phyloP scores from a whole-genome alignment of 116 monocot genomes.

The Zostera marina region DNA sequence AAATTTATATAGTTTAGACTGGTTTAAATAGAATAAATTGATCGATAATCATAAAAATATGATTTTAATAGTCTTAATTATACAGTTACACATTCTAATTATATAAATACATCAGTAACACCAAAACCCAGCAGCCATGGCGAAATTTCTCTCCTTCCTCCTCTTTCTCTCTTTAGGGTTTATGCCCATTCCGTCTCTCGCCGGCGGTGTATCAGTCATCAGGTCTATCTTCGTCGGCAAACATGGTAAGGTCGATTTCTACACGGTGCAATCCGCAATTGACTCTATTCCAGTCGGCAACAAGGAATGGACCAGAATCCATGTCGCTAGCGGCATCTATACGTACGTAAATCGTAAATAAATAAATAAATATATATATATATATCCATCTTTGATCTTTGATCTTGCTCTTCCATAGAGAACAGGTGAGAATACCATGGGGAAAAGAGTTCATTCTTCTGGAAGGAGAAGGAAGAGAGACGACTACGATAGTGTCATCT shows the following conservation, averaged over 20 bases:
- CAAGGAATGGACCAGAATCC: conserved; percentile 14
- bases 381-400: background rate
- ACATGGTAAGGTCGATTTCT: conserved; percentile 7
- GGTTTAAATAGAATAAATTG: no score
- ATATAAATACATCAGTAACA: no score
- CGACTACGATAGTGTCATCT: conserved; percentile 12
- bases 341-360: conserved; percentile 4
- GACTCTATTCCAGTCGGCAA: conserved; percentile 9
- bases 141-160: background rate
- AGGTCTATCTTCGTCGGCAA: conserved; percentile 12
- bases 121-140: no score
- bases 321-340: conserved; percentile 14
- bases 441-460: conserved; percentile 15
- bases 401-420: conserved; percentile 1
- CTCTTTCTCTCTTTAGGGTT: background rate
- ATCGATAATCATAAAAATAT: no score
- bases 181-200: background rate
- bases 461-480: conserved; percentile 19
- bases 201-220: background rate
- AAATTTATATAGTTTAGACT: no score
- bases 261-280: conserved; percentile 11
- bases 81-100: no score
- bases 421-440: conserved; percentile 12
- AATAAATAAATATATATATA: background rate
- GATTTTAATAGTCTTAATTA: no score